Evolutionary conservation across 2,329 filamentous ascomycete species (phyloP), one percentile per base, ranked within the genome.

Genomic region (Pestalotiopsis sp.): DNA sequence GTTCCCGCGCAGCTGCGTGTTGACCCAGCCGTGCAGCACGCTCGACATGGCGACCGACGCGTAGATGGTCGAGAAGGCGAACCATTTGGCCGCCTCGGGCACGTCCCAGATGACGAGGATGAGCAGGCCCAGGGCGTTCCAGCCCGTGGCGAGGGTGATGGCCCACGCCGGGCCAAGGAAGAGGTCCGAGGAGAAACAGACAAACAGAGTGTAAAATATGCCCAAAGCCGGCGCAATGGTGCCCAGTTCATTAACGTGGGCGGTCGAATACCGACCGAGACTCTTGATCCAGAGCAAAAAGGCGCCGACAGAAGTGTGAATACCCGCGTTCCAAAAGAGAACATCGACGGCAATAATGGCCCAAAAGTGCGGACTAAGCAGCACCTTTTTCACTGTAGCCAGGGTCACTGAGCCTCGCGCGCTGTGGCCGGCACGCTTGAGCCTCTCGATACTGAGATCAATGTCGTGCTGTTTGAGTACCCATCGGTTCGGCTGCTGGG

Each of bases 251-350:
- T 88, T 88, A 64, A 88, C 75, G 11, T 78, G 78, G 0, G 82
- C 77, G 0, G 79, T 78, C 0, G 81, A 79, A 72, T 82, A 88
- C 1, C 84, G 79, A 0, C 82, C 76, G 13, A 89, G 72, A 66
- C 83, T 86, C 75, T 89, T 89, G 60, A 90, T 77, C 87, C 87
- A 90, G 0, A 90, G 80, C 1, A 88, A 74, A 68, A 85, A 89
- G 0, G 81, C 83, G 1, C 85, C 87, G 0, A 82, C 79, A 6
- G 75, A 80, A 1, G 82, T 83, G 60, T 86, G 76, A 41, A 77
- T 83, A 14, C 81, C 76, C 4, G 81, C 80, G 67, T 88, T 88
- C 85, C 85, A 89, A 76, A 89, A 90, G 27, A 90, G 79, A 4
- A 87, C 80, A 61, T 87, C 84, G 38, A 87, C 79, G 1, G 85